Conservation (phyloP, 2,329 filamentous ascomycete species). For the Fusarium sarcochroum region DNA sequence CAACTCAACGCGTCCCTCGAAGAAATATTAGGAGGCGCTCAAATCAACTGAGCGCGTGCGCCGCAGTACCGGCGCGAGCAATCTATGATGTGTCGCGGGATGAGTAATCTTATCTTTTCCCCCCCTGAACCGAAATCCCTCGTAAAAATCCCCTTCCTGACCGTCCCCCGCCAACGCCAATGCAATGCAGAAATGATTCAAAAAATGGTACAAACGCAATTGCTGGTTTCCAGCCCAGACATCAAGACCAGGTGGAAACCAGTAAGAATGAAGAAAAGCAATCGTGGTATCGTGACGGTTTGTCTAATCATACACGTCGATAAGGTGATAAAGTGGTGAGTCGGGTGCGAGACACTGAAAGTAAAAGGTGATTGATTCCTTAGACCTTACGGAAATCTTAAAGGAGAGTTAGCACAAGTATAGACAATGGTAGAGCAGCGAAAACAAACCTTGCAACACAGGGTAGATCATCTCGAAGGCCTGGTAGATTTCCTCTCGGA, state of each 20-base stretch:
- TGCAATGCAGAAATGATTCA: conserved; percentile 67
- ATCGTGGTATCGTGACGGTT: conserved; percentile 64
- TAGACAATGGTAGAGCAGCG: background rate
- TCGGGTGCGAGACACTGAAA: conserved; percentile 4
- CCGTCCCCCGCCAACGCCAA: conserved; percentile 65
- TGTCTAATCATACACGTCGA: conserved; percentile 60
- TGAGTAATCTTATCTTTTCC: conserved; percentile 57
- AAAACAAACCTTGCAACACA: conserved; percentile 82
- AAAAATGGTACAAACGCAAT: conserved; percentile 57
- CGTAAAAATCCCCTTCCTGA: conserved; percentile 49
- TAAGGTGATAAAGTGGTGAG: conserved; percentile 36
- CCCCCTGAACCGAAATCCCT: conserved; percentile 51
- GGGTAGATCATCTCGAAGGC: conserved; percentile 98
- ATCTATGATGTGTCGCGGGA: conserved; percentile 59
- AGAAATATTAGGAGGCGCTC: conserved; percentile 51
- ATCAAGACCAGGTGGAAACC: conserved; percentile 45
- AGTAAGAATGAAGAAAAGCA: conserved; percentile 49
- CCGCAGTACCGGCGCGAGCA: conserved; percentile 51
- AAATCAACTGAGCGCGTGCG: conserved; percentile 45
- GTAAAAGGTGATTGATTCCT: conserved; percentile 27
- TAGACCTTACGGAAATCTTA: conserved; percentile 72
- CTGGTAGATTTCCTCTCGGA: conserved; percentile 97
- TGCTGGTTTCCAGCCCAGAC: conserved; percentile 21
- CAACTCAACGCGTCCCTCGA: conserved; percentile 44
- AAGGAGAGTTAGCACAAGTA: conserved; percentile 6